Conservation (phyloP, 805 yeast species). For the Nakazawaea laoshanensis region DNA sequence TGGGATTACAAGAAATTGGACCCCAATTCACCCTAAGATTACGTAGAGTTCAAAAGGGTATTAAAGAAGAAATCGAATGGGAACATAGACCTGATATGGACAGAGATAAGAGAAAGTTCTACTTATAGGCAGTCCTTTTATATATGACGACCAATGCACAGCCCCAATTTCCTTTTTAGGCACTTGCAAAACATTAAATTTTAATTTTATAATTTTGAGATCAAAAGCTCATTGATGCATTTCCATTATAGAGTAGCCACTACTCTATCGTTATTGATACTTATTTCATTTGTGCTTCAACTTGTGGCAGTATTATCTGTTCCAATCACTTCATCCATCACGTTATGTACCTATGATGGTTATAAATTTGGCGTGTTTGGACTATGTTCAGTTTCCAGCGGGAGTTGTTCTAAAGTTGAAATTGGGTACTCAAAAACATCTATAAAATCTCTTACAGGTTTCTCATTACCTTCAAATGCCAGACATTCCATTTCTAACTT, state of each 20-base stretch:
- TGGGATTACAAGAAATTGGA: slow-evolving; percentile 92
- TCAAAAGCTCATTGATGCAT: slow-evolving; percentile 10
- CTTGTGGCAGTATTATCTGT: slow-evolving; percentile 51
- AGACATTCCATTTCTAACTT: slow-evolving; percentile 50
- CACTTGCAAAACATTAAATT: too few species aligned
- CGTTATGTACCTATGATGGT: slow-evolving; percentile 41
- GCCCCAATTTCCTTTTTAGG: background rate
- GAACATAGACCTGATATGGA: slow-evolving; percentile 96
- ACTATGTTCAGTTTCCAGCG: slow-evolving; percentile 32
- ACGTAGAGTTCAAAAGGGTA: slow-evolving; percentile 85
- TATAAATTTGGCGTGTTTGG: slow-evolving; percentile 67
- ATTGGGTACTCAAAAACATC: slow-evolving; percentile 34
- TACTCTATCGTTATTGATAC: slow-evolving; percentile 21
- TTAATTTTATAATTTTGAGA: too few species aligned
- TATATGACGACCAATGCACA: background rate
- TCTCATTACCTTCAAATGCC: slow-evolving; percentile 50
- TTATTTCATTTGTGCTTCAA: slow-evolving; percentile 48
- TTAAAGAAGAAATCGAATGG: slow-evolving; percentile 91
- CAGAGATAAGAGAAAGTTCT: slow-evolving; percentile 87
- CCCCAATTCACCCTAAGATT: slow-evolving; percentile 91
- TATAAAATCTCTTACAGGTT: slow-evolving; percentile 25
- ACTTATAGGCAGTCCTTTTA: slow-evolving; percentile 35
- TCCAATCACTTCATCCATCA: slow-evolving; percentile 43
- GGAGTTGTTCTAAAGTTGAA: slow-evolving; percentile 28
- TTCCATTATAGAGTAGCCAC: slow-evolving; percentile 10